Evolutionary conservation across 352 stramenopile genomes (phyloP), one percentile per base, ranked within the genome.

Genomic region (Globisporangium lucens): DNA sequence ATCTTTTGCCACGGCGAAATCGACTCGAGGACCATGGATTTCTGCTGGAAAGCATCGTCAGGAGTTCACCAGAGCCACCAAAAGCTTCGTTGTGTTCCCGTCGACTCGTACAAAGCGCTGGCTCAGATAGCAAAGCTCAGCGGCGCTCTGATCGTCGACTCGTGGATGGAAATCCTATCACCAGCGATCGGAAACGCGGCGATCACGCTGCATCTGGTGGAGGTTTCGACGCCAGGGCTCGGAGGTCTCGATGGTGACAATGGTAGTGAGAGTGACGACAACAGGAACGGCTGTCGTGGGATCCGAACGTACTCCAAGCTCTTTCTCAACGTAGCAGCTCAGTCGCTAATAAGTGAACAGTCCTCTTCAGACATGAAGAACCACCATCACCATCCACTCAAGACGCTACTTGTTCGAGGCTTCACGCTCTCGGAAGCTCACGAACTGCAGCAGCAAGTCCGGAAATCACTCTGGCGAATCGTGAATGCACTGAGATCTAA

Each of bases 1-100:
- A 53, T 67, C 22, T 68, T 71, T 27, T 41, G 61, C 9, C 22
- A 52, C 17, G 66, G 66, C n/a, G 59, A 71, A 2, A 30, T 68
- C 4, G 29, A 56, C 35, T 46, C 64, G 10, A 30, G 56, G 13
- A 58, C 64, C 17, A 64, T 69, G 56, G 64, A 65, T n/a, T 35
- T 4, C 22, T 56, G 56, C 53, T 61, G 49, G 60, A 20, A 49
- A n/a, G n/a, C 13, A 6, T 49, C 41, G 35, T 41, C 8, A 47
- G 6, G 6, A 47, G 36, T 8, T n/a, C 27, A 15, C 4, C 20
- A 27, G 7, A 1, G 30, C 6, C 35, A 38, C 15, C 22, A 15
- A 27, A 20, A 1, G 13, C 24, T 55, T 7, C 29, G 22, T 0
- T 67, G 60, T 36, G 13, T 71, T 13, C 17, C 51, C 6, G 60